A percentile compares a stretch with the other conserved stretches of the same genome.
Evolutionary conservation across 805 yeast species (phyloP).

Genomic region (Nakazawaea pomicola): DNA sequence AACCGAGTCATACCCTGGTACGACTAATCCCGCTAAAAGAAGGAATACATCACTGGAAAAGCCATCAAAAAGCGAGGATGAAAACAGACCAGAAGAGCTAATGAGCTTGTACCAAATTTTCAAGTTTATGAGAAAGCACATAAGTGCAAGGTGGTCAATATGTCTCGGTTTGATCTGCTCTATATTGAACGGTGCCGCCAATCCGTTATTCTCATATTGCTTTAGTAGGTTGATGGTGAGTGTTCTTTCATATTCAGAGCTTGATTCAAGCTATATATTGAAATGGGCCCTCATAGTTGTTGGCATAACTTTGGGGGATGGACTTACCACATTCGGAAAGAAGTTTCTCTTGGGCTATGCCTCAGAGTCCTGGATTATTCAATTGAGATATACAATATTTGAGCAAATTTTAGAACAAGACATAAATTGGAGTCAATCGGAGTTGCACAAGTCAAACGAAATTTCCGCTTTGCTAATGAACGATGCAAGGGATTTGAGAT

Average conservation of each 20-base stretch:
- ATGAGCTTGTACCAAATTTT: conserved; percentile 24
- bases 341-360: conserved; percentile 45
- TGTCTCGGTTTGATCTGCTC: conserved; percentile 50
- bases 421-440: conserved; percentile 44
- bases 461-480: conserved; percentile 67
- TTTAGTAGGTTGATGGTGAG: conserved; percentile 66
- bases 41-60: conserved; percentile 1
- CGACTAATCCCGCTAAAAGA: not conserved
- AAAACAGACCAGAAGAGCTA: conserved; percentile 15
- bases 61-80: not conserved
- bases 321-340: conserved; percentile 47
- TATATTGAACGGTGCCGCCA: conserved; percentile 53
- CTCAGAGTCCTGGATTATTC: conserved; percentile 64
- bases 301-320: conserved; percentile 59
- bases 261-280: conserved; percentile 26
- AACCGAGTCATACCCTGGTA: no score
- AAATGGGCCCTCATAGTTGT: conserved; percentile 71
- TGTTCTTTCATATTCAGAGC: conserved; percentile 43
- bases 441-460: conserved; percentile 40
- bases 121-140: conserved; percentile 23
- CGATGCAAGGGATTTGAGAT: conserved; percentile 75
- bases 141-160: conserved; percentile 24
- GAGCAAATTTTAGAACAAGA: conserved; percentile 45
- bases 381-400: conserved; percentile 47
- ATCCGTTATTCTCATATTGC: conserved; percentile 76